These are phyloP conservation scores for Knoxdaviesia capensis DNA, from an alignment of 2,329 filamentous ascomycete genomes.

Conservation along the genomic window DNA sequence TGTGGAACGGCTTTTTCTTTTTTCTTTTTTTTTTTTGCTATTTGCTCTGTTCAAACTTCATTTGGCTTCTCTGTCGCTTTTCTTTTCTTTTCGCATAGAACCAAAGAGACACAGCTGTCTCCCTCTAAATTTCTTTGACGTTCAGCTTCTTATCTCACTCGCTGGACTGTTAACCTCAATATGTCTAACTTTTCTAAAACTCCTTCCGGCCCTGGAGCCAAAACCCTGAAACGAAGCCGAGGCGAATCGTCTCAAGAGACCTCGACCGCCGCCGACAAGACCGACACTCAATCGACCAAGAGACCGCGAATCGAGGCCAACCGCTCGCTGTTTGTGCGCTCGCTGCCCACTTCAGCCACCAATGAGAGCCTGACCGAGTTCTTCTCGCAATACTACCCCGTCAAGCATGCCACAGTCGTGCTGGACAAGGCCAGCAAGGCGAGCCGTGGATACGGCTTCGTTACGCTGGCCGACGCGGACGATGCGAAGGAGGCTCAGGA, in stretches of 20 bases:
- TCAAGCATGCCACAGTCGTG: conserved; percentile 93
- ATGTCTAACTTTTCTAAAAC: no score
- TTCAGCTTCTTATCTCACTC: no score
- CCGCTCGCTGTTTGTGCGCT: conserved; percentile 76
- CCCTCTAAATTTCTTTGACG: no score
- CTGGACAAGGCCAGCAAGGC: conserved; percentile 67
- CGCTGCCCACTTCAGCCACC: conserved; percentile 58
- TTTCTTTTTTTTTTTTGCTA: background rate
- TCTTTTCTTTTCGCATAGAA: conserved; percentile 2
- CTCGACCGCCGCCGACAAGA: conserved; percentile 5
- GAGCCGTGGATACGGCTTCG: conserved; percentile 87
- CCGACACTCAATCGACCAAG: conserved; percentile 19
- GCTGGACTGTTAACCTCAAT: no score
- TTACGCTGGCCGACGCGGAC: conserved; percentile 86
- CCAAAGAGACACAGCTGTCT: conserved; percentile 7
- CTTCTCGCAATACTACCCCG: conserved; percentile 84
- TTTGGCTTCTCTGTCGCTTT: background rate
- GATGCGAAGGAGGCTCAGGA: conserved; percentile 67
- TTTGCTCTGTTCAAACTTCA: background rate
- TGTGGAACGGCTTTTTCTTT: conserved; percentile 1
- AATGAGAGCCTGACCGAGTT: conserved; percentile 67
- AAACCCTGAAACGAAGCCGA: conserved; percentile 6
- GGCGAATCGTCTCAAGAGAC: conserved; percentile 5
- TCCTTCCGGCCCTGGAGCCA: background rate
- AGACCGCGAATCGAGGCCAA: conserved; percentile 38